phyloP scores from a whole-genome alignment of 2,329 filamentous ascomycete genomes.

The Aspergillus sp. region DNA sequence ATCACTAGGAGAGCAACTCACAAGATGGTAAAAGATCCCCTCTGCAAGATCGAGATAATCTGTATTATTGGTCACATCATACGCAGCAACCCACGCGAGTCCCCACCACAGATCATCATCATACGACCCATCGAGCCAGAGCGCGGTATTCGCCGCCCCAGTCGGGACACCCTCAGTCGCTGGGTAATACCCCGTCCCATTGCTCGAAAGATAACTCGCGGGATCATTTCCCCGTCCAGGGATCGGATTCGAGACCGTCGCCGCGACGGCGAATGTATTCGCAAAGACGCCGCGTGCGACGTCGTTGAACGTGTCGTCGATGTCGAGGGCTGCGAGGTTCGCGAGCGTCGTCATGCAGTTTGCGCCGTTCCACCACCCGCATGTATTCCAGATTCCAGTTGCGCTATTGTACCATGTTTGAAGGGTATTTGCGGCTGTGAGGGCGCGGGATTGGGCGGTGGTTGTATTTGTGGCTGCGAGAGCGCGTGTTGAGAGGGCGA shows the following conservation, averaged over 20 bases:
- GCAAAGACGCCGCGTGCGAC: background rate
- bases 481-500: background rate
- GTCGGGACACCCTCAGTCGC: background rate
- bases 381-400: constrained; percentile 67
- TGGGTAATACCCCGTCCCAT: background rate
- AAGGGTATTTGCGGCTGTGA: constrained; percentile 40
- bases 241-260: background rate
- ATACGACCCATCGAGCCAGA: constrained; percentile 44
- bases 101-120: constrained; percentile 62
- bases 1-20: constrained; percentile 15
- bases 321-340: constrained; percentile 51
- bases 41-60: constrained; percentile 54
- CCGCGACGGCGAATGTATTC: background rate
- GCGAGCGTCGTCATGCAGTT: constrained; percentile 68
- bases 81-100: constrained; percentile 59
- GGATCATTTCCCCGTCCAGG: background rate
- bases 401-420: constrained; percentile 65
- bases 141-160: constrained; percentile 21
- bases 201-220: background rate
- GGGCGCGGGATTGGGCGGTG: background rate
- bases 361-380: constrained; percentile 76
- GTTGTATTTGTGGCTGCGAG: background rate
- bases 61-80: constrained; percentile 54
- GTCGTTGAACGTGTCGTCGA: constrained; percentile 14
- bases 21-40: constrained; percentile 55